phyloP scores from a whole-genome alignment of 1,284 basidiomycete genomes.

The Ceratobasidium sp. region DNA sequence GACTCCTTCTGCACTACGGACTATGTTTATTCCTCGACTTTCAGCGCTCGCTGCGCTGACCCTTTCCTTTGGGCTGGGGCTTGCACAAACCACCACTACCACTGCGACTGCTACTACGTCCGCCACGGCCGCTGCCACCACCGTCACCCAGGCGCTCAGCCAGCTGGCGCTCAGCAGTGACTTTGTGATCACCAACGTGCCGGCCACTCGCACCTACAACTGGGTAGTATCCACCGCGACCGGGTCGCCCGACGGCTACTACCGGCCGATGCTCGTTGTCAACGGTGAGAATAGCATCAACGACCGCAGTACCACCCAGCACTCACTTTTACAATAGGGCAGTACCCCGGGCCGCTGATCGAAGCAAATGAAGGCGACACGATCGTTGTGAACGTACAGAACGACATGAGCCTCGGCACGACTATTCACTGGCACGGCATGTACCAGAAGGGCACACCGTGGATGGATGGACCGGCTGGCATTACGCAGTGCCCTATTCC shows the following conservation, averaged over 20 bases:
- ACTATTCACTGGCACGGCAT: conserved; percentile 55
- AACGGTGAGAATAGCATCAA: conserved; percentile 53
- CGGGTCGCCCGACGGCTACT: conserved; percentile 50
- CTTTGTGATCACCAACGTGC: conserved; percentile 40
- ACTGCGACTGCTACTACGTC: conserved; percentile 4
- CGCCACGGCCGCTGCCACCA: background rate
- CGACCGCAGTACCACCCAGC: conserved; percentile 52
- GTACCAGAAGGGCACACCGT: conserved; percentile 51
- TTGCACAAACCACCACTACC: conserved; percentile 30
- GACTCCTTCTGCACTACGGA: background rate
- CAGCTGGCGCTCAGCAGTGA: conserved; percentile 42
- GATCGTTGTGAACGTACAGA: conserved; percentile 52
- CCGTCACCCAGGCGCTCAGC: conserved; percentile 14
- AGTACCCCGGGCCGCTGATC: conserved; percentile 34
- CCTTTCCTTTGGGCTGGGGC: conserved; percentile 1
- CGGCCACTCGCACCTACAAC: conserved; percentile 38
- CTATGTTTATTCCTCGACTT: conserved; percentile 22
- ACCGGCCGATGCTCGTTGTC: conserved; percentile 52
- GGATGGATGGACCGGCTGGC: conserved; percentile 52
- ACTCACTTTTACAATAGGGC: conserved; percentile 33
- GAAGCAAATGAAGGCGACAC: conserved; percentile 49
- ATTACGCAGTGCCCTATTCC: conserved; percentile 57
- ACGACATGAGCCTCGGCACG: conserved; percentile 51
- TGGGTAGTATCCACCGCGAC: conserved; percentile 33
- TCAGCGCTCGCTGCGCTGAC: conserved; percentile 24